phyloP scores from a whole-genome alignment of 192 early-diverging fungal genomes.

The Allomyces arbusculus region DNA sequence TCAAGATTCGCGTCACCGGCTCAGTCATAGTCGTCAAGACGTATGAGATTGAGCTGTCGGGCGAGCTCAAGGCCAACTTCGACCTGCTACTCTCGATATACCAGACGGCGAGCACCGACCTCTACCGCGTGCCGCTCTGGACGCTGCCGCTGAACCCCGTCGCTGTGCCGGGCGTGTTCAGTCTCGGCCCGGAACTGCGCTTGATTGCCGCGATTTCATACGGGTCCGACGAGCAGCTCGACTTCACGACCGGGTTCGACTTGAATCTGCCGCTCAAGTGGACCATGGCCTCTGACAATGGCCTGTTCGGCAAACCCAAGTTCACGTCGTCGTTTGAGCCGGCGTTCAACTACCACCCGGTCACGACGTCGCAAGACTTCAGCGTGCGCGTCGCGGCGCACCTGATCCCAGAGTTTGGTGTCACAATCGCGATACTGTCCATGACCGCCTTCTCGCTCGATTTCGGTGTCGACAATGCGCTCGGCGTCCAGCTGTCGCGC shows the following conservation, averaged over 20 bases:
- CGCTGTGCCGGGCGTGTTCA: slow-evolving; percentile 3
- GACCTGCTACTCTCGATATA: slow-evolving; percentile 1
- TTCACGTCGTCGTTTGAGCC: background rate
- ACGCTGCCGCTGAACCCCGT: background rate
- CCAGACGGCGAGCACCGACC: background rate
- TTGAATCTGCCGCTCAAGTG: slow-evolving; percentile 1
- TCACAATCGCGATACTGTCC: slow-evolving; percentile 1
- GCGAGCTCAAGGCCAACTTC: slow-evolving; percentile 5
- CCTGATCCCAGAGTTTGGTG: slow-evolving; percentile 5
- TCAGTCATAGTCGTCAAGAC: slow-evolving; percentile 2
- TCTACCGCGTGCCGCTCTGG: background rate
- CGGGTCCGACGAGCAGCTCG: slow-evolving; percentile 1
- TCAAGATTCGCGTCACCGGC: slow-evolving; percentile 1
- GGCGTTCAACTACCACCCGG: background rate
- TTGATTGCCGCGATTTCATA: slow-evolving; percentile 4
- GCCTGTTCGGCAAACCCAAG: slow-evolving; percentile 3
- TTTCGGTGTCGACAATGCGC: slow-evolving; percentile 2
- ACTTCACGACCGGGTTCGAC: slow-evolving; percentile 2
- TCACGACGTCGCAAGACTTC: slow-evolving; percentile 2
- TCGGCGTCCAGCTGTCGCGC: slow-evolving; percentile 4
- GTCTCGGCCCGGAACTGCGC: slow-evolving; percentile 1
- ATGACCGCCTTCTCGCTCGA: slow-evolving; percentile 1
- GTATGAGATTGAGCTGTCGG: slow-evolving; percentile 3
- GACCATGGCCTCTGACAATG: slow-evolving; percentile 1
- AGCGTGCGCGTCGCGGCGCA: slow-evolving; percentile 3